A percentile compares a stretch with the other conserved stretches of the same genome.
phyloP scores from a whole-genome alignment of 768 basidiomycete genomes.

The Amanita inopinata region DNA sequence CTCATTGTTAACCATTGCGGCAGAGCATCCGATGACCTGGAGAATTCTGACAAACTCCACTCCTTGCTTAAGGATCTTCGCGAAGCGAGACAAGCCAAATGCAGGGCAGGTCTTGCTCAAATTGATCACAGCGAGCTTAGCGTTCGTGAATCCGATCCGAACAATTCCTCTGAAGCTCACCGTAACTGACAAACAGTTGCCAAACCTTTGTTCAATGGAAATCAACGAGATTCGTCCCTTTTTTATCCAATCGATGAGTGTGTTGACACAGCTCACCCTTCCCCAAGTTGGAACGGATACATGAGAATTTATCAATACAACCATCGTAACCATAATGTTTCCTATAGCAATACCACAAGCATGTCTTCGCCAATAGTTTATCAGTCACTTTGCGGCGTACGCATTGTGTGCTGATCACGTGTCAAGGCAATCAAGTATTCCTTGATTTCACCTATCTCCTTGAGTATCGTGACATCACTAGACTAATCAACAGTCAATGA shows the following conservation, averaged over 20 bases:
- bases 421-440: slow-evolving; percentile 28
- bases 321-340: slow-evolving; percentile 2
- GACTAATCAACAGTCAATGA: slow-evolving; percentile 34
- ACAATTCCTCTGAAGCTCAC: neutral
- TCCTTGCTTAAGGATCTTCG: slow-evolving; percentile 89
- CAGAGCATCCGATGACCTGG: slow-evolving; percentile 87
- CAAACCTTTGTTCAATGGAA: slow-evolving; percentile 83
- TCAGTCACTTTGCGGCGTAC: neutral
- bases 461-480: slow-evolving; percentile 55
- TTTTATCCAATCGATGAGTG: slow-evolving; percentile 74
- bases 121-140: slow-evolving; percentile 77
- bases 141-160: slow-evolving; percentile 31
- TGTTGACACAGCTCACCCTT: slow-evolving; percentile 16
- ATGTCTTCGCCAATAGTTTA: slow-evolving; percentile 4
- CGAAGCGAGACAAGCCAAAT: slow-evolving; percentile 92
- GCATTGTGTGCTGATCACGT: slow-evolving; percentile 24
- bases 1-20: neutral
- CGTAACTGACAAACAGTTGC: slow-evolving; percentile 56
- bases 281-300: neutral
- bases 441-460: slow-evolving; percentile 53
- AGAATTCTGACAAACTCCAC: slow-evolving; percentile 74
- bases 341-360: slow-evolving; percentile 3
- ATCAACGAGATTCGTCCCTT: slow-evolving; percentile 91
- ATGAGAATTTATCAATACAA: neutral
- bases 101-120: slow-evolving; percentile 71